phyloP scores from a whole-genome alignment of 352 stramenopile species.

The Phytophthora pinifolia region DNA sequence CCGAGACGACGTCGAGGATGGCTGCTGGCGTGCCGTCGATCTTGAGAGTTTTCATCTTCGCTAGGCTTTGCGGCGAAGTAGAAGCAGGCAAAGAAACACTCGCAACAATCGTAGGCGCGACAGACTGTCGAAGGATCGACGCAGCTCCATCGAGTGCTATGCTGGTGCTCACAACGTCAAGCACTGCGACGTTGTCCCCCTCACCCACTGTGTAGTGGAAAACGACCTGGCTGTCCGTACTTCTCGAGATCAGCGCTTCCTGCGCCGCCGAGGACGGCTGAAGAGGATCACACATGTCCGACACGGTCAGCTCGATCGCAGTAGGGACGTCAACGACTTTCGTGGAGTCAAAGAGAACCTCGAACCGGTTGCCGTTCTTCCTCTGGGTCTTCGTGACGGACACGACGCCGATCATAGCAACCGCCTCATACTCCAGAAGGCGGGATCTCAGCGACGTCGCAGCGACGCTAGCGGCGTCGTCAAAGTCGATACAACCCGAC shows the following conservation, averaged over 20 bases:
- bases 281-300: slow-evolving; percentile 60
- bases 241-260: slow-evolving; percentile 39
- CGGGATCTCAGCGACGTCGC: slow-evolving; percentile 45
- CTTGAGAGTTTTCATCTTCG: slow-evolving; percentile 32
- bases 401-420: slow-evolving; percentile 51
- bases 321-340: slow-evolving; percentile 45
- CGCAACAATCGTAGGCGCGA: slow-evolving; percentile 34
- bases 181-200: slow-evolving; percentile 25
- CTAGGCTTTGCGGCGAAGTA: slow-evolving; percentile 26
- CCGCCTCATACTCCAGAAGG: slow-evolving; percentile 41
- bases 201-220: slow-evolving; percentile 63
- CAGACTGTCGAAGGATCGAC: slow-evolving; percentile 37
- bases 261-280: slow-evolving; percentile 36
- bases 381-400: slow-evolving; percentile 41
- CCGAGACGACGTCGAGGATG: slow-evolving; percentile 47
- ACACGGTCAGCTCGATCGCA: slow-evolving; percentile 36
- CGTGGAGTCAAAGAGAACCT: slow-evolving; percentile 53
- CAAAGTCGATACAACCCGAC: slow-evolving; percentile 55
- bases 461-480: slow-evolving; percentile 41
- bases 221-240: slow-evolving; percentile 39
- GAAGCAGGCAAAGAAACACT: slow-evolving; percentile 35
- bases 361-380: slow-evolving; percentile 65
- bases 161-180: slow-evolving; percentile 31
- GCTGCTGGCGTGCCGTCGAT: slow-evolving; percentile 48
- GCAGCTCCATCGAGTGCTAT: slow-evolving; percentile 31